Conservation (phyloP, 140 eudicot genomes). For the Senecio squalidus region DNA sequence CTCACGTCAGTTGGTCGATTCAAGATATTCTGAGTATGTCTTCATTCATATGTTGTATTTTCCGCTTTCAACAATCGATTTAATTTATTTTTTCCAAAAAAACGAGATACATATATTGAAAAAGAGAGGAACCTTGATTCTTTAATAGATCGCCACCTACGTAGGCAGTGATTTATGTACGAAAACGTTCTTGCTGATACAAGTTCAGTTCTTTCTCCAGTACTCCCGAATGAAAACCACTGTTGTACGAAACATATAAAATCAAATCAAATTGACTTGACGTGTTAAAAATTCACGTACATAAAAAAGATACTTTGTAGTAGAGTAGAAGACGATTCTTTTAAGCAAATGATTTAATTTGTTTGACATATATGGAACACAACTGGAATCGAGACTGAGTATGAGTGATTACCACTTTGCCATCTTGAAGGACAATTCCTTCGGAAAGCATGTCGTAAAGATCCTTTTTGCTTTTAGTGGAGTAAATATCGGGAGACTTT, state of each 20-base stretch:
- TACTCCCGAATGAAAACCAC: not conserved
- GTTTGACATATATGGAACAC: too few relatives aligned
- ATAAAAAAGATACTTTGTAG: too few relatives aligned
- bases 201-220: conserved; percentile 3
- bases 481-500: not conserved
- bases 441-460: not conserved
- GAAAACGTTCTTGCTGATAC: conserved; percentile 8
- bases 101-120: not conserved
- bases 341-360: too few relatives aligned
- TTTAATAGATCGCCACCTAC: not conserved
- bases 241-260: not conserved
- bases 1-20: too few relatives aligned
- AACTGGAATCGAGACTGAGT: too few relatives aligned
- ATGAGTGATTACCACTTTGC: not conserved
- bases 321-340: too few relatives aligned
- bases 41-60: too few relatives aligned
- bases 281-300: too few relatives aligned
- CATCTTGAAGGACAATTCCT: not conserved
- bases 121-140: not conserved
- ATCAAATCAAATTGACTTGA: too few relatives aligned
- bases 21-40: too few relatives aligned
- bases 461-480: not conserved
- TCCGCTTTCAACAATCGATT: too few relatives aligned
- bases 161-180: not conserved
- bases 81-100: too few relatives aligned